Evolutionary conservation across 345 rosid genomes (phyloP), one percentile per base, ranked within the genome.

Genomic region (Syzygium oleosum): DNA sequence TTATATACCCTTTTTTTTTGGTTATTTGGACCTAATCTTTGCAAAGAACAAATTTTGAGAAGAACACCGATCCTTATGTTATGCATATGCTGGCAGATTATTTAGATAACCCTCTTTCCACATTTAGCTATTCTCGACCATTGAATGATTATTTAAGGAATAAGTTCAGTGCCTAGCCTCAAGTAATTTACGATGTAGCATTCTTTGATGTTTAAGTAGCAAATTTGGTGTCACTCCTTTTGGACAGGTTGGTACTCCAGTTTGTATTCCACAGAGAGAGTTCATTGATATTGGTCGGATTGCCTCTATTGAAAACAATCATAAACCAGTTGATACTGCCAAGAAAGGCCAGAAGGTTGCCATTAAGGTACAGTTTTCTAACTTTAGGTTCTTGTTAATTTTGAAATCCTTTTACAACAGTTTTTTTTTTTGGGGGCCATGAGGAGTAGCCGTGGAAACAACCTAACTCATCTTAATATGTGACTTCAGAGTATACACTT

Each of bases 221-320:
- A 51, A 34, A 38, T 54, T 78, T 52, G 53, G 12, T 15, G 25
- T 61, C 4, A n/a, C 29, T 53, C 77, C 86, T 84, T 22, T 87
- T 86, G 52, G 85, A 83, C 92, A 98, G 99, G 91, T 96, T 87
- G 98, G 99, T 68, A 95, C 99, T 61, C 99, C 97, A 8, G 93
- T 98, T 88, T 98, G 99, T 87, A 90, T 96, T 90, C 99, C 98
- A 65, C 90, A 92, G 54, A 91, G 93, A 88, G 99, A 96, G 6
- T 98, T 92, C 86, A 95, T 96, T 86, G 96, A 94, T 89, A 94
- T 98, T 89, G 99, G 99, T 59, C 95, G 97, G 54, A 93, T 96
- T 89, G 94, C 98, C 17, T 95, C 99, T 7, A 92, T 96, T 86
- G 98, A 96, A 88, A 92, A 91, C 87, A 94, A 96, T 94, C 93